phyloP scores from a whole-genome alignment of 345 rosid genomes.

The Lepidium sativum region DNA sequence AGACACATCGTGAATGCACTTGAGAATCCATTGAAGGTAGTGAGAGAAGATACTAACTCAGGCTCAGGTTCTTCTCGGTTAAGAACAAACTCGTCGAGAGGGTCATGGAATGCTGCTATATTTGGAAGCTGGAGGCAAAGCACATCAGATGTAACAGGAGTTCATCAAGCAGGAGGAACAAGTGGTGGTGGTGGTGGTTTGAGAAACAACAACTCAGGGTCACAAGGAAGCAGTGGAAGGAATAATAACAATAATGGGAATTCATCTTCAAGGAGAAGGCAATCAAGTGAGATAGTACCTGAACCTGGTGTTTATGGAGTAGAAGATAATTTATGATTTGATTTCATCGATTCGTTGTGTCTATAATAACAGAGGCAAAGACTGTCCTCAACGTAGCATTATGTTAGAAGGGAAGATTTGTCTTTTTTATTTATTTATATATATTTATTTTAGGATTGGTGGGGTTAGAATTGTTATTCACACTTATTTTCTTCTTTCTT shows the following conservation, averaged over 20 bases:
- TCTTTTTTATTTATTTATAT: background rate
- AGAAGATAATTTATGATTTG: constrained; percentile 38
- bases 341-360: constrained; percentile 41
- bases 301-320: constrained; percentile 43
- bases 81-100: constrained; percentile 77
- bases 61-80: constrained; percentile 61
- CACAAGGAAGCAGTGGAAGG: constrained; percentile 68
- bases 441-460: background rate
- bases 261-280: constrained; percentile 69
- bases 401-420: constrained; percentile 5
- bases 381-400: constrained; percentile 19
- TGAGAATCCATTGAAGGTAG: constrained; percentile 86
- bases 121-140: constrained; percentile 98
- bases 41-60: constrained; percentile 59
- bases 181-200: constrained; percentile 48
- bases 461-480: too few species aligned
- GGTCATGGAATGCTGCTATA: constrained; percentile 89
- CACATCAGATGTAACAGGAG: constrained; percentile 62
- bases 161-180: constrained; percentile 41
- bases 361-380: constrained; percentile 27
- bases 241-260: constrained; percentile 39
- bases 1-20: constrained; percentile 86
- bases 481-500: background rate
- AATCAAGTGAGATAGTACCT: constrained; percentile 81
- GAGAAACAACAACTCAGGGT: constrained; percentile 52